Evolutionary conservation across 169 alveolate species (phyloP).

Genomic region (Cardiosporidium cionae): DNA sequence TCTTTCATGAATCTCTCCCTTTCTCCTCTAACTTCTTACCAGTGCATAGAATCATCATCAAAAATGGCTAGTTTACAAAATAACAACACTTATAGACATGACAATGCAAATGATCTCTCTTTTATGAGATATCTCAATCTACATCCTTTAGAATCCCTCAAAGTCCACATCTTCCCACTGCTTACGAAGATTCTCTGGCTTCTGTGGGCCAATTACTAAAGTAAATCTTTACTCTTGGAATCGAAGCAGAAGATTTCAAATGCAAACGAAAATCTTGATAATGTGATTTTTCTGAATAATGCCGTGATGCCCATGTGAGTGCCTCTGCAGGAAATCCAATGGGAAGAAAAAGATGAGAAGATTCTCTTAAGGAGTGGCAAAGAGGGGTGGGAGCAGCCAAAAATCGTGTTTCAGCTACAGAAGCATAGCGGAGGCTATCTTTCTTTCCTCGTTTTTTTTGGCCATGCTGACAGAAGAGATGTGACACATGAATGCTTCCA

Average conservation of each 20-base stretch:
- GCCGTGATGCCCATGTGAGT: not conserved
- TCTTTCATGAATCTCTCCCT: too few relatives aligned
- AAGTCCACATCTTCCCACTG: not conserved
- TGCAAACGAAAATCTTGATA: not conserved
- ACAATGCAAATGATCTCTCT: not conserved
- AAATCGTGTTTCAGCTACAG: not conserved
- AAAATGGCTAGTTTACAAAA: not conserved
- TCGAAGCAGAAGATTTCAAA: not conserved
- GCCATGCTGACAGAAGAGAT: not conserved
- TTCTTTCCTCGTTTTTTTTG: not conserved
- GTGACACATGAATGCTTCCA: not conserved
- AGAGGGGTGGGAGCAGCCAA: not conserved
- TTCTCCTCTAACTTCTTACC: not conserved
- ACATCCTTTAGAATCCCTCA: not conserved
- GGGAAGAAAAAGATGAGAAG: not conserved
- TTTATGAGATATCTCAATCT: not conserved
- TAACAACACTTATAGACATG: not conserved
- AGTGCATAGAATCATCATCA: not conserved
- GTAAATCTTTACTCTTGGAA: not conserved
- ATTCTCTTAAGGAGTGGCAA: not conserved
- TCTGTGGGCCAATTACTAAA: not conserved
- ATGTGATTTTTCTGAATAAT: not conserved
- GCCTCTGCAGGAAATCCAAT: not conserved
- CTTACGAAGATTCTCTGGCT: not conserved
- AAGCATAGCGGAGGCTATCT: not conserved